Evolutionary conservation across 2,329 filamentous ascomycete genomes (phyloP).

Genomic region (Fusarium ramigenum): DNA sequence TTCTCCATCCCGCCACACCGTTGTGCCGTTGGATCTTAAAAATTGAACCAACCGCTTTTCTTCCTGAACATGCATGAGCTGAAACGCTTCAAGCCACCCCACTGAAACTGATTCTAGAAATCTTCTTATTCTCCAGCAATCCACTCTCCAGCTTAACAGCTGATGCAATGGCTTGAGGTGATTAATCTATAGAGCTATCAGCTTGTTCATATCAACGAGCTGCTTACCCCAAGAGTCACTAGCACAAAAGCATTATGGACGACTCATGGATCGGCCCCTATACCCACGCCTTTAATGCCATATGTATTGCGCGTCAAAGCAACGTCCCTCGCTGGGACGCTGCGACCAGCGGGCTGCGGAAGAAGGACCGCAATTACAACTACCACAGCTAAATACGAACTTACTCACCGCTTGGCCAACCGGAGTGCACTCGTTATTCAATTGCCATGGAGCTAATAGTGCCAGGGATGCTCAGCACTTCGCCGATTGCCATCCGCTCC

Average conservation of each 20-base stretch:
- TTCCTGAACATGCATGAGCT: conserved; percentile 29
- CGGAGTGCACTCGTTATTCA: conserved; percentile 8
- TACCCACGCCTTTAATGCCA: conserved; percentile 6
- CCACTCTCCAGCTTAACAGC: conserved; percentile 25
- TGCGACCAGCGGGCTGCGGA: conserved; percentile 32
- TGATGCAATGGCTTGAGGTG: conserved; percentile 1
- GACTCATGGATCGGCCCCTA: background rate
- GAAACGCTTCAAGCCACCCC: conserved; percentile 39
- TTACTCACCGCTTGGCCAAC: conserved; percentile 27
- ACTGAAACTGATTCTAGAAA: conserved; percentile 41
- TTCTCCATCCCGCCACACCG: conserved; percentile 36
- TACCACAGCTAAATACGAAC: conserved; percentile 23
- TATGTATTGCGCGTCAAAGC: conserved; percentile 10
- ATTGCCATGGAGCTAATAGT: background rate
- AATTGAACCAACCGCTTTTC: conserved; percentile 35
- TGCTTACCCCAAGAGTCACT: background rate
- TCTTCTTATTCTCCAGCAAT: conserved; percentile 38
- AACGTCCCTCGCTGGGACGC: conserved; percentile 26
- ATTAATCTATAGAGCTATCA: background rate
- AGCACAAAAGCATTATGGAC: background rate
- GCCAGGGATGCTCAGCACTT: background rate
- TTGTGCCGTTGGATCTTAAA: conserved; percentile 32
- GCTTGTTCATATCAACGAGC: background rate
- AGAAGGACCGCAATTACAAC: conserved; percentile 29
- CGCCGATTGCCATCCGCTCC: conserved; percentile 13